A percentile compares a stretch with the other conserved stretches of the same genome.
Evolutionary conservation across 1,139 yeast genomes (phyloP).

Genomic region (Diutina siamensis): DNA sequence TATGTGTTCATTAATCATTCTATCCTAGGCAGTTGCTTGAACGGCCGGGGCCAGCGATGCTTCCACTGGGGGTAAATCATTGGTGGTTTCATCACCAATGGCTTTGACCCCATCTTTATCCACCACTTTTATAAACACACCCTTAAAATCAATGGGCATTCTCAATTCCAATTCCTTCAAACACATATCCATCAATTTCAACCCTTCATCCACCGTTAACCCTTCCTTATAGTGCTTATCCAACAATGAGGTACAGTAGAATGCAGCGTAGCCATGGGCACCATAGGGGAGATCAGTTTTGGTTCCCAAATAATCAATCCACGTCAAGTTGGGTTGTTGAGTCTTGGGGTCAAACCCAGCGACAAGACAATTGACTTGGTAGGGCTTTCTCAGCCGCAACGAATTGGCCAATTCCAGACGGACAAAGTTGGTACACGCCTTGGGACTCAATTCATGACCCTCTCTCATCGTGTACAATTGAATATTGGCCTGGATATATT

Average conservation of each 20-base stretch:
- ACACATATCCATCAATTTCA: conserved; percentile 62
- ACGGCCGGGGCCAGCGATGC: conserved; percentile 6
- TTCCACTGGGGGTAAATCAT: conserved; percentile 4
- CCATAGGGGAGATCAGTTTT: conserved; percentile 87
- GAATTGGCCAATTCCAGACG: conserved; percentile 84
- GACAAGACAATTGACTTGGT: conserved; percentile 78
- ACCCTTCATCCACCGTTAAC: conserved; percentile 69
- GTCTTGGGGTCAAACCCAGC: conserved; percentile 73
- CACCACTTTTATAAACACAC: conserved; percentile 68
- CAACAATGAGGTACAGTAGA: conserved; percentile 78
- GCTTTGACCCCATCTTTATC: conserved; percentile 51
- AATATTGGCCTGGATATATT: conserved; percentile 84
- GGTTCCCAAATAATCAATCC: conserved; percentile 94
- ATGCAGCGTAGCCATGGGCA: conserved; percentile 95
- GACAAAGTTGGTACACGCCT: conserved; percentile 80
- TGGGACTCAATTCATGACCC: conserved; percentile 66
- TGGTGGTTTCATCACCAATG: neutral
- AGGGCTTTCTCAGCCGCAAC: conserved; percentile 82
- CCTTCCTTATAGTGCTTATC: conserved; percentile 85
- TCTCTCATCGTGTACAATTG: conserved; percentile 84
- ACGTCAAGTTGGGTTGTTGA: conserved; percentile 58
- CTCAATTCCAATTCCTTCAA: conserved; percentile 70
- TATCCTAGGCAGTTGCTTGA: conserved; percentile 4
- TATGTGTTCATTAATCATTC: neutral
- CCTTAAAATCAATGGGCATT: conserved; percentile 96